A percentile compares a stretch with the other conserved stretches of the same genome.
phyloP scores from a whole-genome alignment of 2,329 filamentous ascomycete species.

The Trichoderma guizhouense region DNA sequence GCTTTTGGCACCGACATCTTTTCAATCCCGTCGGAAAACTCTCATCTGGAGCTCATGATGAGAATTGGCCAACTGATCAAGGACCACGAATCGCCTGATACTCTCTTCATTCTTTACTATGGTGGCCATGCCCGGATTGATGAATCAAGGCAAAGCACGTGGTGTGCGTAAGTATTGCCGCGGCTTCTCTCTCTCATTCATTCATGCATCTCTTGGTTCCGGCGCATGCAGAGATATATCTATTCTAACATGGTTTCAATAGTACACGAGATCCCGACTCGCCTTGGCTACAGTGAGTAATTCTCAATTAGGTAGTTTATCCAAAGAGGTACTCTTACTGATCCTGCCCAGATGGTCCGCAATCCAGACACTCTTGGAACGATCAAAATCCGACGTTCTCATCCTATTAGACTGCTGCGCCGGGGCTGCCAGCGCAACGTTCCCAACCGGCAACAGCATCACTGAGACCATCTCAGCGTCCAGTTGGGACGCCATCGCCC shows the following conservation, averaged over 20 bases:
- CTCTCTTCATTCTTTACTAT: slow-evolving; percentile 57
- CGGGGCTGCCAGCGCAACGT: slow-evolving; percentile 57
- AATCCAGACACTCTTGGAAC: slow-evolving; percentile 56
- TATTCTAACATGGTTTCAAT: neutral
- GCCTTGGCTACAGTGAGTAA: slow-evolving; percentile 52
- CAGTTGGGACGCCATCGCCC: slow-evolving; percentile 60
- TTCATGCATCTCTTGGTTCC: neutral
- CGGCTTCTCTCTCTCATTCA: neutral
- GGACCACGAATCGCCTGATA: slow-evolving; percentile 52
- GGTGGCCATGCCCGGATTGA: slow-evolving; percentile 59
- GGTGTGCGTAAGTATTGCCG: slow-evolving; percentile 50
- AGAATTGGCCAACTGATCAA: slow-evolving; percentile 55
- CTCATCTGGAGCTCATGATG: slow-evolving; percentile 57
- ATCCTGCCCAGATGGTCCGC: slow-evolving; percentile 49
- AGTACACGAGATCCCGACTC: slow-evolving; percentile 51
- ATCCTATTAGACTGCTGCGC: slow-evolving; percentile 60
- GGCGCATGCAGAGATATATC: neutral
- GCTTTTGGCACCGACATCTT: slow-evolving; percentile 56
- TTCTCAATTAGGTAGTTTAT: neutral
- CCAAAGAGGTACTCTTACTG: neutral
- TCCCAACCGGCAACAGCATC: slow-evolving; percentile 55
- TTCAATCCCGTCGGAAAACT: slow-evolving; percentile 55
- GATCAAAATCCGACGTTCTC: slow-evolving; percentile 55
- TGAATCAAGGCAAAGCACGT: slow-evolving; percentile 57
- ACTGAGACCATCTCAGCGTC: slow-evolving; percentile 61